Evolutionary conservation across 1,284 basidiomycete species (phyloP), one percentile per base, ranked within the genome.

Genomic region (Athelia psychrophila): DNA sequence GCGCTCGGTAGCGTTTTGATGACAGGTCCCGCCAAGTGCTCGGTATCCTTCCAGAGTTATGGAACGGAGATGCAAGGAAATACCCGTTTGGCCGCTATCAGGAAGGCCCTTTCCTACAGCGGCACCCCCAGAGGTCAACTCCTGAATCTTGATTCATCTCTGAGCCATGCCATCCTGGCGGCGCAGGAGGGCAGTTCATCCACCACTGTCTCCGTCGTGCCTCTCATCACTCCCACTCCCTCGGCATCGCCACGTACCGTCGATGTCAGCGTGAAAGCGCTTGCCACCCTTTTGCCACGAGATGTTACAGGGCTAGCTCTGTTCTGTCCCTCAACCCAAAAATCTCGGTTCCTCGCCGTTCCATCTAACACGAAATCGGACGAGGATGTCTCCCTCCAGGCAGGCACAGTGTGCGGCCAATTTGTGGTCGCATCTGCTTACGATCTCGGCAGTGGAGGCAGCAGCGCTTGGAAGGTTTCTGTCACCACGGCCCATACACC

Each of bases 401-500:
- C 61, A 3, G 56, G 60, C 40, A 42, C 63, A 19, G 47, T 49
- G 5, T 65, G 69, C 20, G 66, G 65, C 22, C 59, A 60, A 23
- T 66, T 72, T 44, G 32, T 66, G 30, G 52, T 73, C 8, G 63
- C 64, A 51, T 63, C 67, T 10, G 58, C 66, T 18, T 60, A 69
- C 51, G 48, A 58, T 49, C 52, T 68, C 40, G 40, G 47, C n/a
- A 47, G 44, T 35, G 50, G 49, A 47, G 52, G 52, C 32, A n/a
- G n/a, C n/a, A 45, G 19, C 38, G 32, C 52, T n/a, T 65, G 59
- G 49, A 54, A 62, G 19, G 46, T 70, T 16, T 62, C 69, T 13
- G 55, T 72, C 9, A 48, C 70, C 19, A 67, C 61, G 3, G 54
- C 63, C 1, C 59, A 67, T 51, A 49, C 35, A 23, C 18, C 38